These are phyloP conservation scores for Tricholoma saponaceum DNA, from an alignment of 768 basidiomycete species.

Conservation along the genomic window DNA sequence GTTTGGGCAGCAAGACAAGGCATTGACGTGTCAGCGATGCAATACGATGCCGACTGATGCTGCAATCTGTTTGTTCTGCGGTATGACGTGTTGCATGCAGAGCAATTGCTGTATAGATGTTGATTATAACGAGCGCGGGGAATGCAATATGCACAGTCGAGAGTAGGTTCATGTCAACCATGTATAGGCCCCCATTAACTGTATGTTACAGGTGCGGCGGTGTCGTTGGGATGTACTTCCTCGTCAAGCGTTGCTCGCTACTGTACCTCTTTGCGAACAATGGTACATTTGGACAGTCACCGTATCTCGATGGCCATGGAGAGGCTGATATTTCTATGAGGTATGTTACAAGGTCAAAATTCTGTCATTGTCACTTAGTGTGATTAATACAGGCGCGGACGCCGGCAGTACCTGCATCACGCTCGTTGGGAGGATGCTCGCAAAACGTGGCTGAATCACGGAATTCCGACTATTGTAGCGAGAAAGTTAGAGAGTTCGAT, in stretches of 20 bases:
- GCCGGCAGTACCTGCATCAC: constrained; percentile 81
- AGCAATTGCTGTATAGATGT: constrained; percentile 86
- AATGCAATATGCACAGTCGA: constrained; percentile 94
- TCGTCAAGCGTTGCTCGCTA: constrained; percentile 88
- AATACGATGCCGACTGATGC: constrained; percentile 77
- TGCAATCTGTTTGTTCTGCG: constrained; percentile 91
- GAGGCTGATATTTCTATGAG: constrained; percentile 92
- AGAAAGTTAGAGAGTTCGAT: constrained; percentile 83
- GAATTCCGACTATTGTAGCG: constrained; percentile 86
- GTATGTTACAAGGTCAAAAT: constrained; percentile 35
- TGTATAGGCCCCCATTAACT: background rate
- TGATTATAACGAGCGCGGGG: constrained; percentile 66
- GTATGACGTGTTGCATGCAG: constrained; percentile 82
- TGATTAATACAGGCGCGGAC: constrained; percentile 59
- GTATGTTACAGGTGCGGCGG: constrained; percentile 72
- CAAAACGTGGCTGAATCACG: constrained; percentile 86
- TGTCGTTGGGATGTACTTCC: constrained; percentile 82
- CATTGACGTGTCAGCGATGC: constrained; percentile 73
- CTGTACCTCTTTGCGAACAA: constrained; percentile 85
- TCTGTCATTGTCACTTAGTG: background rate
- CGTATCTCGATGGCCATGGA: constrained; percentile 92
- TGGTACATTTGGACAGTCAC: constrained; percentile 85
- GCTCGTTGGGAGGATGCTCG: constrained; percentile 90
- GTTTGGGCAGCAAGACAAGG: constrained; percentile 70
- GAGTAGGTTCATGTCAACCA: constrained; percentile 55